Evolutionary conservation across 805 yeast genomes (phyloP).

Genomic region (Blastobotrys attinorum): DNA sequence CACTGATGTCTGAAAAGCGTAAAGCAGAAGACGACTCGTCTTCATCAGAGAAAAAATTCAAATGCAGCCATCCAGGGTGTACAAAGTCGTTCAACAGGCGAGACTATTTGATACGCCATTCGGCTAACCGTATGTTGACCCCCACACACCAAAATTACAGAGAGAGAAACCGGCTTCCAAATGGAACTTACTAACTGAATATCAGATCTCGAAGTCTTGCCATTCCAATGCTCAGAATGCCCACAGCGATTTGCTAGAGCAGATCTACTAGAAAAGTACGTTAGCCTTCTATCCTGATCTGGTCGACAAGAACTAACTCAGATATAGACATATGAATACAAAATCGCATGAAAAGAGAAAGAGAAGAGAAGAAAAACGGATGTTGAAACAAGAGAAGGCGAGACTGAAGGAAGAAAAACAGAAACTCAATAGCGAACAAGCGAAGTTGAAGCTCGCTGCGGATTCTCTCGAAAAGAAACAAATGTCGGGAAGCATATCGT

Average conservation of each 20-base stretch:
- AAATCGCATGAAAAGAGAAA: constrained; percentile 21
- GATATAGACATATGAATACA: constrained; percentile 8
- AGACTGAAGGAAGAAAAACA: background rate
- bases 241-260: constrained; percentile 23
- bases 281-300: constrained; percentile 1
- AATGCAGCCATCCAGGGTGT: constrained; percentile 31
- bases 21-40: too few relatives aligned
- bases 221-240: constrained; percentile 24
- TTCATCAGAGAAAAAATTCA: constrained; percentile 14
- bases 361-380: constrained; percentile 15
- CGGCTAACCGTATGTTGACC: constrained; percentile 26
- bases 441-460: too few relatives aligned
- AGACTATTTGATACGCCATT: constrained; percentile 30
- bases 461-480: too few relatives aligned
- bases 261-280: constrained; percentile 25
- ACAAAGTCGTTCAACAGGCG: constrained; percentile 29
- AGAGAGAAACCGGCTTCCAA: too few relatives aligned
- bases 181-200: background rate
- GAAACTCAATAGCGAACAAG: too few relatives aligned
- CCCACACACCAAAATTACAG: too few relatives aligned
- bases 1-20: too few relatives aligned
- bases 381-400: background rate
- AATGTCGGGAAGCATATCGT: too few relatives aligned
- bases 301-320: background rate
- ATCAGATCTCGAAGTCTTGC: constrained; percentile 18